These are phyloP conservation scores for Bryoerythrophyllum caledonicum DNA, from an alignment of 225 moss, liverwort and hornwort genomes.

Conservation along the genomic window DNA sequence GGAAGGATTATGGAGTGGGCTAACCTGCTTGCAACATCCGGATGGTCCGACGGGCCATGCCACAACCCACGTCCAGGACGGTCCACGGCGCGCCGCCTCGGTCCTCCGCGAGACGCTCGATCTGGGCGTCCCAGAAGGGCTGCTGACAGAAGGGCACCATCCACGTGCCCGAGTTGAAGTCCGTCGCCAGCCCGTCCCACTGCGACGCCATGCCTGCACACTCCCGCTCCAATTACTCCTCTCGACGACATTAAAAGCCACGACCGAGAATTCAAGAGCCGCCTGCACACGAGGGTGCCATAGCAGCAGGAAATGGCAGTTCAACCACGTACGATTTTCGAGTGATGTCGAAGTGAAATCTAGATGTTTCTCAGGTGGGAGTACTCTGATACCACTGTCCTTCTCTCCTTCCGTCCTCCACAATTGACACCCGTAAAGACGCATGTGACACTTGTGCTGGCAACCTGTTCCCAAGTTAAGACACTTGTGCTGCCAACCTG, in stretches of 20 bases:
- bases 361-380: too few species aligned
- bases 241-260: neutral
- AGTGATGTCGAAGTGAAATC: too few species aligned
- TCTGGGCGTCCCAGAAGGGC: constrained; percentile 10
- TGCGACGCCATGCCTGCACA: neutral
- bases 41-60: constrained; percentile 12
- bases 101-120: neutral
- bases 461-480: constrained; percentile 79
- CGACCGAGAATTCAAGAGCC: neutral
- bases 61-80: constrained; percentile 41
- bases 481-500: constrained; percentile 63
- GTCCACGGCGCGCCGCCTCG: constrained; percentile 16
- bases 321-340: too few species aligned
- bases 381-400: too few species aligned
- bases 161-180: constrained; percentile 15
- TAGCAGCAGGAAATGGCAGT: too few species aligned
- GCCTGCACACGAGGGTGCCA: neutral
- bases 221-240: neutral
- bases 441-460: constrained; percentile 55
- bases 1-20: neutral
- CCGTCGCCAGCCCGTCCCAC: constrained; percentile 20
- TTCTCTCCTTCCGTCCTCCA: too few species aligned
- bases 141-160: neutral
- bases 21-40: constrained; percentile 28
- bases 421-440: too few species aligned